Evolutionary conservation across 1,284 basidiomycete genomes (phyloP).

Genomic region (Malassezia pachydermatis): DNA sequence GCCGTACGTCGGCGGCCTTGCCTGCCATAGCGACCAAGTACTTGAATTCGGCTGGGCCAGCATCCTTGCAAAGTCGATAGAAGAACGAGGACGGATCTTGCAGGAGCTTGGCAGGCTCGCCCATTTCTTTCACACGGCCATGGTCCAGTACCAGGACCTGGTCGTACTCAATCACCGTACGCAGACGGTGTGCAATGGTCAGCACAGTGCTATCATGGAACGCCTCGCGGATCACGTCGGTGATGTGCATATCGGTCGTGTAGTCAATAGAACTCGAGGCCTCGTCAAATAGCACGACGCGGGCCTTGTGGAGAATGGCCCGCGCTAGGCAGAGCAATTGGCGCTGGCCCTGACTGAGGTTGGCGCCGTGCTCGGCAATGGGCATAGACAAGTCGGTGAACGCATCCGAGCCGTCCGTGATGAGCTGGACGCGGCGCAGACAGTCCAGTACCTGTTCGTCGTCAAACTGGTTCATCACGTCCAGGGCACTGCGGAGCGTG

Average conservation of each 20-base stretch:
- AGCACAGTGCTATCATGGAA: constrained; percentile 64
- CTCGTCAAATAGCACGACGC: constrained; percentile 46
- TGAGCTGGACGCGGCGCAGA: constrained; percentile 12
- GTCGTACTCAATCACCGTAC: constrained; percentile 48
- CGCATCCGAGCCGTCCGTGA: not conserved
- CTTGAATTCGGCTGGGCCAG: constrained; percentile 16
- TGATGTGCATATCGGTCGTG: constrained; percentile 53
- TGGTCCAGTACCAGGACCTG: constrained; percentile 53
- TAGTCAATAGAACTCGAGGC: constrained; percentile 42
- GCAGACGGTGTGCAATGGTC: constrained; percentile 63
- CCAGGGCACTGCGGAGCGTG: constrained; percentile 30
- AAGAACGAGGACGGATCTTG: constrained; percentile 22
- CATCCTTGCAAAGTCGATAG: constrained; percentile 29
- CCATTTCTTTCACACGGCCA: constrained; percentile 52
- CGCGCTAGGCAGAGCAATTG: constrained; percentile 43
- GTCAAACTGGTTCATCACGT: constrained; percentile 28
- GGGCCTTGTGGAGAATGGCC: constrained; percentile 32
- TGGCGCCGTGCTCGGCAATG: constrained; percentile 39
- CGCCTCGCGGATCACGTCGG: constrained; percentile 67
- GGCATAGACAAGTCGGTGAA: constrained; percentile 23
- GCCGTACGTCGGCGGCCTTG: not conserved
- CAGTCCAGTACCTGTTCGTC: constrained; percentile 24
- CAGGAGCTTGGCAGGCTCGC: constrained; percentile 51
- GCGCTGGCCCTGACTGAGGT: constrained; percentile 42
- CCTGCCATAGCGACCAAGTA: not conserved